phyloP scores from a whole-genome alignment of 352 stramenopile species.

The Globisporangium cystogenes region DNA sequence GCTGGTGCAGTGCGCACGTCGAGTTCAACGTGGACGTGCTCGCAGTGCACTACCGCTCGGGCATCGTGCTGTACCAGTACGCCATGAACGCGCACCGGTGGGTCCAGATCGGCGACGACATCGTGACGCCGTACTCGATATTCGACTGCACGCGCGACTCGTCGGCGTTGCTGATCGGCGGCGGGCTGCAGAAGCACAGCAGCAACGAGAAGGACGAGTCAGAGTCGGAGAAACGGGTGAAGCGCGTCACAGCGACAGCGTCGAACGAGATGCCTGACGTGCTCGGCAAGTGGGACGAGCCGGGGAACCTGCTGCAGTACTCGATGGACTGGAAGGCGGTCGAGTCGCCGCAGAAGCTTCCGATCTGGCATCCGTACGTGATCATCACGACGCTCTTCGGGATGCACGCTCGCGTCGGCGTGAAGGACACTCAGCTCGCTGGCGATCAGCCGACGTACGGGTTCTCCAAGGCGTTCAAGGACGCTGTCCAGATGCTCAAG shows the following conservation, averaged over 20 bases:
- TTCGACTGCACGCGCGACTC: slow-evolving; percentile 84
- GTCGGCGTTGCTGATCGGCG: slow-evolving; percentile 70
- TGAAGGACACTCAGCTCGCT: slow-evolving; percentile 73
- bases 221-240: background rate
- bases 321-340: slow-evolving; percentile 78
- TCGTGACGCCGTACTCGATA: slow-evolving; percentile 40
- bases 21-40: slow-evolving; percentile 83
- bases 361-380: slow-evolving; percentile 82
- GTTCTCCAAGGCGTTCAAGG: slow-evolving; percentile 69
- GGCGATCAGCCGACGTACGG: slow-evolving; percentile 50
- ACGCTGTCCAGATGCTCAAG: slow-evolving; percentile 84
- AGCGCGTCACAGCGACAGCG: slow-evolving; percentile 5
- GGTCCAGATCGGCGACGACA: slow-evolving; percentile 56
- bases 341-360: slow-evolving; percentile 65
- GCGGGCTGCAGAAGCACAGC: slow-evolving; percentile 23
- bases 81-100: slow-evolving; percentile 53
- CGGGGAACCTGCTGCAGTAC: slow-evolving; percentile 53
- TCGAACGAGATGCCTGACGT: slow-evolving; percentile 79
- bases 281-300: slow-evolving; percentile 79
- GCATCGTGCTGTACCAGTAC: slow-evolving; percentile 78
- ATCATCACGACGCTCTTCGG: slow-evolving; percentile 81
- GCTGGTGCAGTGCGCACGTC: slow-evolving; percentile 75
- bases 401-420: slow-evolving; percentile 74
- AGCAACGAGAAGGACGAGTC: background rate
- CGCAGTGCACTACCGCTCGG: slow-evolving; percentile 60